Percentiles rank a stretch among this genome's conserved stretches.
phyloP scores from a whole-genome alignment of 2,329 filamentous ascomycete genomes.

The Apiospora kogelbergensis region DNA sequence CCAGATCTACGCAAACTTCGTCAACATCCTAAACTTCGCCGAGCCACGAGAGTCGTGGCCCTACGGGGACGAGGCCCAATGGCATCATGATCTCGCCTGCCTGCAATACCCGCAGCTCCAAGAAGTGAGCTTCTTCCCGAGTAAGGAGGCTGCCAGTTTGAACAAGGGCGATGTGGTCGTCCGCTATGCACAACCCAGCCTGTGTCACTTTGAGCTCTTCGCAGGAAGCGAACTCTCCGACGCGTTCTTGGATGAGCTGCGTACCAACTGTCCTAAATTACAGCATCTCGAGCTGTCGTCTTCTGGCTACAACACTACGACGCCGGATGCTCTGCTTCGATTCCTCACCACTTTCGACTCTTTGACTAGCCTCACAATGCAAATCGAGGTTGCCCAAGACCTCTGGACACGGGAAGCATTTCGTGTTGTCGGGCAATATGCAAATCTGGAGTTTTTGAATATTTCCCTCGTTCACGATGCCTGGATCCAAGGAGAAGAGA shows the following conservation, averaged over 20 bases:
- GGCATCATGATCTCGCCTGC: not conserved
- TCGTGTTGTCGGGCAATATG: not conserved
- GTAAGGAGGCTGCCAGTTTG: not conserved
- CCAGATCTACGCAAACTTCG: not conserved
- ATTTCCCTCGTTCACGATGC: not conserved
- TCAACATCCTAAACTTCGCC: not conserved
- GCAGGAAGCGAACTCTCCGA: not conserved
- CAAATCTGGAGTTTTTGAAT: not conserved
- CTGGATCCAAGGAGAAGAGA: not conserved
- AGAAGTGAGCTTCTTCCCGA: not conserved
- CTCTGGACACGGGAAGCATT: not conserved
- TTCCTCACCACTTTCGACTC: not conserved
- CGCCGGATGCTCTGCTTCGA: not conserved
- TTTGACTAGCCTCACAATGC: not conserved
- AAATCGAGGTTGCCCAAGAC: not conserved
- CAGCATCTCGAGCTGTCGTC: not conserved
- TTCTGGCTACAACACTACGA: not conserved
- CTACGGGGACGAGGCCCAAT: not conserved
- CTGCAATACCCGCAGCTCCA: constrained; percentile 1
- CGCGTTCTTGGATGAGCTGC: not conserved
- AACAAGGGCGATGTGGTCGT: not conserved
- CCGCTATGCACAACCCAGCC: not conserved
- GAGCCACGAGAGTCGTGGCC: not conserved
- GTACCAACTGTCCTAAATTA: not conserved
- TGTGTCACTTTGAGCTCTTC: not conserved